Evolutionary conservation across 2,329 filamentous ascomycete species (phyloP), one percentile per base, ranked within the genome.

Genomic region (Fusarium sp.): DNA sequence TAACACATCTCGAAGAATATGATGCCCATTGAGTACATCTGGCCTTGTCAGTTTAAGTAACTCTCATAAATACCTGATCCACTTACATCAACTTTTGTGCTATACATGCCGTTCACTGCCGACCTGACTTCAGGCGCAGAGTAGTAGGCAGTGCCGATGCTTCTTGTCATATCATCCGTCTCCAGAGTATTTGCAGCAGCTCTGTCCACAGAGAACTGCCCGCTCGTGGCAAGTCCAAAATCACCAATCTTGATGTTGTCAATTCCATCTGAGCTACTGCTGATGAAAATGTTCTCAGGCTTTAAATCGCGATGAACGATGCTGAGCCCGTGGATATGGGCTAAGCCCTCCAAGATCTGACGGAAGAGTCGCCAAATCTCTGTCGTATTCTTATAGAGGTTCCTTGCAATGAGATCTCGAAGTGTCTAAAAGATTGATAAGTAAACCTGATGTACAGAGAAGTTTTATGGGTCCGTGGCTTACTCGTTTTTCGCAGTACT

Each of bases 1-100:
- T 88, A 93, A 70, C 91, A 96, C 95, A 99, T 99, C 76, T 99
- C 95, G 67, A 97, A 98, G 77, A 99, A 96, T 53, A 99, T 98
- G 62, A 99, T 91, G 0, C 95, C 95, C 37, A 99, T 82, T 0
- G 94, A 97, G 73, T 95, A 99, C 94, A 99, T 98, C 84, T 88
- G 52, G 1, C 0, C n/a, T 47, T 70, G 64, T 66, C 49, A 57
- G 43, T 17, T 27, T 7, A 46, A 9, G 4, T 14, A 32, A 5
- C 4, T 10, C 17, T 4, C 6, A 1, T 3, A 6, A 10, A 7
- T 15, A 13, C 3, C 17, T 9, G 6, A 2, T 43, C 9, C 36
- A 80, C 87, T 80, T 76, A 88, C 87, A 78, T 99, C 95, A 1
- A 98, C 93, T 75, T 97, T 98, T 53, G 92, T 88, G 57, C 91